phyloP scores from a whole-genome alignment of 2,329 filamentous ascomycete genomes.

The Metarhizium robertsii region DNA sequence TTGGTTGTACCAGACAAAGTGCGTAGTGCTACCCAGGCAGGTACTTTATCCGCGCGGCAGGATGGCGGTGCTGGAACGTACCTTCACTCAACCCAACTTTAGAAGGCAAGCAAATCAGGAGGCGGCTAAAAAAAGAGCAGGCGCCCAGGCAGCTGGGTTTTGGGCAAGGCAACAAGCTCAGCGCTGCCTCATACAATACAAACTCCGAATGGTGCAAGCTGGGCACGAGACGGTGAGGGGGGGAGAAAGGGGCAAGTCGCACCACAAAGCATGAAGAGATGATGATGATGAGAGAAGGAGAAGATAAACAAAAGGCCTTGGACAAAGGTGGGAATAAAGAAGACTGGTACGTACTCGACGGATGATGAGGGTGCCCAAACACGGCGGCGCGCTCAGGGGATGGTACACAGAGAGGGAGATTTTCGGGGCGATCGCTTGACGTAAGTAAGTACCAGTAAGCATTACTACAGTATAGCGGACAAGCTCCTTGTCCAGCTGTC shows the following conservation, averaged over 20 bases:
- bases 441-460: no score
- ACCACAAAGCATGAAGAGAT: not conserved
- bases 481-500: no score
- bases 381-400: conserved; percentile 3
- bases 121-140: not conserved
- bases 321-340: not conserved
- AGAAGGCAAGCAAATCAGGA: not conserved
- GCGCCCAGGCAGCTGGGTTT: conserved; percentile 8
- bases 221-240: not conserved
- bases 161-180: no score
- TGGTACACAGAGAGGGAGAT: conserved; percentile 1
- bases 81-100: not conserved
- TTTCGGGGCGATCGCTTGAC: not conserved
- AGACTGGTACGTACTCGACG: not conserved
- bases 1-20: not conserved
- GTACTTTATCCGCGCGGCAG: not conserved
- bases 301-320: not conserved
- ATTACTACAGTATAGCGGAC: no score
- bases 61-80: not conserved
- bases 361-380: not conserved
- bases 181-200: conserved; percentile 12
- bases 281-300: not conserved
- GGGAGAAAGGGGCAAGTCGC: not conserved
- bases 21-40: not conserved
- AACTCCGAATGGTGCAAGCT: conserved; percentile 9